Conservation (phyloP, 352 stramenopile species). For the Pythium biforme region DNA sequence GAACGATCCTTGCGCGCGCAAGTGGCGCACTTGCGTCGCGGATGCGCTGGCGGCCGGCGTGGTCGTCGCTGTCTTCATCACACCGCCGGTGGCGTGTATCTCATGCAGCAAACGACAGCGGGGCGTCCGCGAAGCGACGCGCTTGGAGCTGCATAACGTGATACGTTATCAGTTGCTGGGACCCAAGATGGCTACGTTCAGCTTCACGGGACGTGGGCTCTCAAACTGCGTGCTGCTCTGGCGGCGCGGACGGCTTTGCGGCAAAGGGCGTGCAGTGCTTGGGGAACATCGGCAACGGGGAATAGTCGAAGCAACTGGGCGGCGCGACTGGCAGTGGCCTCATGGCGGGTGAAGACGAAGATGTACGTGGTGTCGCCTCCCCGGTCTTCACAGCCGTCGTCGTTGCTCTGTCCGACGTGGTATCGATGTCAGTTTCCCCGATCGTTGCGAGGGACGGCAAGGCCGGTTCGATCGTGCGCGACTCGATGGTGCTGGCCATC, state of each 20-base stretch:
- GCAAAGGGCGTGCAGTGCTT: slow-evolving; percentile 38
- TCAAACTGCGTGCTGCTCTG: neutral
- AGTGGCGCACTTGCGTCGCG: slow-evolving; percentile 39
- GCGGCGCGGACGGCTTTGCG: slow-evolving; percentile 9
- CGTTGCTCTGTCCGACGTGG: no score
- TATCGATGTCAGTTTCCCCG: slow-evolving; percentile 3
- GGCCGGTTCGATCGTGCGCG: slow-evolving; percentile 55
- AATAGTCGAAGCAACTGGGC: slow-evolving; percentile 33
- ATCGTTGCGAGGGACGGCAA: slow-evolving; percentile 33
- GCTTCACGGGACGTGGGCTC: neutral
- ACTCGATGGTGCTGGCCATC: slow-evolving; percentile 51
- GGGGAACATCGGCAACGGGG: slow-evolving; percentile 41
- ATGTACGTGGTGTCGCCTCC: no score
- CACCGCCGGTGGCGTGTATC: no score
- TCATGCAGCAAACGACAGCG: no score
- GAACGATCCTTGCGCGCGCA: slow-evolving; percentile 51
- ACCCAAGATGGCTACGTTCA: slow-evolving; percentile 12
- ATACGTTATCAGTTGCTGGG: slow-evolving; percentile 6
- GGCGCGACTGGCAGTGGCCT: neutral
- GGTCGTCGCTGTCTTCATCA: slow-evolving; percentile 5
- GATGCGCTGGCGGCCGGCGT: neutral
- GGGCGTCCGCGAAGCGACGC: slow-evolving; percentile 13
- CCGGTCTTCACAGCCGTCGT: no score
- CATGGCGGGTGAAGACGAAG: no score
- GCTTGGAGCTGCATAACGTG: neutral